Percentiles rank a stretch among this genome's conserved stretches.
These are phyloP conservation scores for Ceriops zippeliana DNA, from an alignment of 345 rosid species.

Conservation along the genomic window DNA sequence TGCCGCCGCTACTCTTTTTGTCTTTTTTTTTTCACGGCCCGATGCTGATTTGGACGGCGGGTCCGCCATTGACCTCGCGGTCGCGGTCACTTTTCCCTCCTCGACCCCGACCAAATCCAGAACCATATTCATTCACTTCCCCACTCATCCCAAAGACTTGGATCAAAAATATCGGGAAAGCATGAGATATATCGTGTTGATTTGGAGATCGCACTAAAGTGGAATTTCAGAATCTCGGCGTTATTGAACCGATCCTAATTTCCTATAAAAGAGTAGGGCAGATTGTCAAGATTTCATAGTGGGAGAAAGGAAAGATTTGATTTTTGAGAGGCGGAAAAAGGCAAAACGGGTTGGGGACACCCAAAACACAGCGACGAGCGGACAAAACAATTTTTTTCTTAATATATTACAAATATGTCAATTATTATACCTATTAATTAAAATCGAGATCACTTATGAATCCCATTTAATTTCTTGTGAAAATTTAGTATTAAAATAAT, in stretches of 20 bases:
- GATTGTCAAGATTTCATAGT: slow-evolving; percentile 38
- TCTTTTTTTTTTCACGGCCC: neutral
- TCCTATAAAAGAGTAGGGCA: slow-evolving; percentile 8
- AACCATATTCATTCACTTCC: too few species aligned
- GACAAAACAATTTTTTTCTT: slow-evolving; percentile 8
- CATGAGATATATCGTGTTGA: slow-evolving; percentile 11
- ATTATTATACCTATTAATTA: too few species aligned
- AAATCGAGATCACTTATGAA: too few species aligned
- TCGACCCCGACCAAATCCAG: slow-evolving; percentile 7
- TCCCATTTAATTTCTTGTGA: too few species aligned
- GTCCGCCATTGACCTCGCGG: slow-evolving; percentile 30
- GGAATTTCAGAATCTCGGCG: slow-evolving; percentile 52
- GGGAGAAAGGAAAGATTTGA: slow-evolving; percentile 54
- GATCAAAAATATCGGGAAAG: slow-evolving; percentile 27
- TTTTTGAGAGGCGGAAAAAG: neutral
- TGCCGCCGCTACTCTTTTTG: too few species aligned
- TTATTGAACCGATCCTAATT: neutral
- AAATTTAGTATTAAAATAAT: too few species aligned
- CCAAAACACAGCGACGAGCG: slow-evolving; percentile 13
- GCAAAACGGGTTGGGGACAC: neutral
- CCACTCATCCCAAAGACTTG: slow-evolving; percentile 11
- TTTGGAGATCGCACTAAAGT: slow-evolving; percentile 41
- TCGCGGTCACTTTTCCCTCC: slow-evolving; percentile 21
- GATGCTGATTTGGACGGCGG: slow-evolving; percentile 28
- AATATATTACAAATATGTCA: too few species aligned